phyloP scores from a whole-genome alignment of 1,284 basidiomycete genomes.

The Bondarzewia mesenterica region DNA sequence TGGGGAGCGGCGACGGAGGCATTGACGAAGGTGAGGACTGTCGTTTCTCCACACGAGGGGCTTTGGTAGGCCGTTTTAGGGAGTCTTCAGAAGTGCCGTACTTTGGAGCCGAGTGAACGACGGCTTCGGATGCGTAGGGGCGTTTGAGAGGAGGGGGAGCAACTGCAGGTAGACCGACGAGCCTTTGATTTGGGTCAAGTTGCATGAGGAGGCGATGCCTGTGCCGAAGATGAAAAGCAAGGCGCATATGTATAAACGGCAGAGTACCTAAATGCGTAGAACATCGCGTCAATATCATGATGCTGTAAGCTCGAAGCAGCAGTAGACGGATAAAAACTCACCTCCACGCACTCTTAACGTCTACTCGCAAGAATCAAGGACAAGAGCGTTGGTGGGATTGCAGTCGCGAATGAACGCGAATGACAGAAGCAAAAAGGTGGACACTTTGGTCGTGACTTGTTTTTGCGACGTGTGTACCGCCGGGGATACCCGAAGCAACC shows the following conservation, averaged over 20 bases:
- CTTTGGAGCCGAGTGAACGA: neutral
- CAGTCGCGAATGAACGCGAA: too few species aligned
- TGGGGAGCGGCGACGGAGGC: neutral
- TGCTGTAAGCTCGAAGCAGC: too few species aligned
- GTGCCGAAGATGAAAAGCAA: conserved; percentile 36
- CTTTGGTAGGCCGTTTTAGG: neutral
- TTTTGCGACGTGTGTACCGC: too few species aligned
- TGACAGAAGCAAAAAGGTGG: too few species aligned
- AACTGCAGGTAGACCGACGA: conserved; percentile 15
- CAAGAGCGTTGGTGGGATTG: too few species aligned
- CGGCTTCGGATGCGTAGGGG: conserved; percentile 15
- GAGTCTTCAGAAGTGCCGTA: neutral
- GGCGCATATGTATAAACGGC: conserved; percentile 33
- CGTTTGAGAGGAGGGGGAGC: conserved; percentile 19
- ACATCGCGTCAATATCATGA: neutral
- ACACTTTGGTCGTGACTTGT: too few species aligned
- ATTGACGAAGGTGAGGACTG: neutral
- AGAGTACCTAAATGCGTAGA: neutral
- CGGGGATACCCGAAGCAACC: too few species aligned
- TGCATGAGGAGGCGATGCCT: conserved; percentile 53
- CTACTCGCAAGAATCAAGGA: too few species aligned
- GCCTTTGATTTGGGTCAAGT: conserved; percentile 29
- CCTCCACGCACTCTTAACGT: too few species aligned
- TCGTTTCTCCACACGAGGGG: neutral
- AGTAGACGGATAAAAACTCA: too few species aligned